These are phyloP conservation scores for Trichosporon asahii DNA, from an alignment of 1,284 basidiomycete genomes.

Conservation along the genomic window DNA sequence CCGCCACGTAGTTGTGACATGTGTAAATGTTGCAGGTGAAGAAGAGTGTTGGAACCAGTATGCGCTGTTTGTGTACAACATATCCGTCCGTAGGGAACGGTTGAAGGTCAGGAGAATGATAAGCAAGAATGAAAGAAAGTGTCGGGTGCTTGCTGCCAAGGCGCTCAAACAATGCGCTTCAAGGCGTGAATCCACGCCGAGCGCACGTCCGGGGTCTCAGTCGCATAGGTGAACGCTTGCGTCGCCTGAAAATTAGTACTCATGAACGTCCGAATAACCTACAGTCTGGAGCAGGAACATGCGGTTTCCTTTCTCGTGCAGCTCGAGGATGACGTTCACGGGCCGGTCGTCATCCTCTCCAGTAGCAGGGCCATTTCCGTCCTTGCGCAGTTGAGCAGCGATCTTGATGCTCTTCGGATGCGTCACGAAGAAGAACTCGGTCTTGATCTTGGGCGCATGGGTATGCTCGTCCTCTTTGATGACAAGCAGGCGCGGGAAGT, in stretches of 20 bases:
- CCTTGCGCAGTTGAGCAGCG: slow-evolving; percentile 10
- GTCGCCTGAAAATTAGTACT: not conserved
- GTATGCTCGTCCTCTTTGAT: slow-evolving; percentile 52
- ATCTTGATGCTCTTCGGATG: slow-evolving; percentile 14
- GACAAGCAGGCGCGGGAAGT: slow-evolving; percentile 56
- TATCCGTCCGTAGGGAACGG: not conserved
- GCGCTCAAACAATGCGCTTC: slow-evolving; percentile 14
- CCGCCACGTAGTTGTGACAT: slow-evolving; percentile 6
- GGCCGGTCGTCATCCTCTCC: slow-evolving; percentile 13
- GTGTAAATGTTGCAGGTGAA: slow-evolving; percentile 6
- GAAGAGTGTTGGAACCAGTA: not conserved
- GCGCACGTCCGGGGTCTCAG: slow-evolving; percentile 39
- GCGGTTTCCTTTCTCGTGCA: slow-evolving; percentile 41
- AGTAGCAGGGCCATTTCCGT: not conserved
- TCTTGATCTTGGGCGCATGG: slow-evolving; percentile 17
- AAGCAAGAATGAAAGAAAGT: not conserved
- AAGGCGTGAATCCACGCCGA: slow-evolving; percentile 41
- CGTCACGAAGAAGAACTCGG: slow-evolving; percentile 22
- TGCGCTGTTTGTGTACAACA: slow-evolving; percentile 8
- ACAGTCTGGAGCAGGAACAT: slow-evolving; percentile 47
- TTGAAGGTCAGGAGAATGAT: not conserved
- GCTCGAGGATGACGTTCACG: slow-evolving; percentile 35
- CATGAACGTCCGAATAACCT: slow-evolving; percentile 19
- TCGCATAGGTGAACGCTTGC: slow-evolving; percentile 23
- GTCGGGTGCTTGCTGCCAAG: not conserved